Evolutionary conservation across 1,284 basidiomycete species (phyloP), one percentile per base, ranked within the genome.

Genomic region (Sanghuangporus sanghuang): DNA sequence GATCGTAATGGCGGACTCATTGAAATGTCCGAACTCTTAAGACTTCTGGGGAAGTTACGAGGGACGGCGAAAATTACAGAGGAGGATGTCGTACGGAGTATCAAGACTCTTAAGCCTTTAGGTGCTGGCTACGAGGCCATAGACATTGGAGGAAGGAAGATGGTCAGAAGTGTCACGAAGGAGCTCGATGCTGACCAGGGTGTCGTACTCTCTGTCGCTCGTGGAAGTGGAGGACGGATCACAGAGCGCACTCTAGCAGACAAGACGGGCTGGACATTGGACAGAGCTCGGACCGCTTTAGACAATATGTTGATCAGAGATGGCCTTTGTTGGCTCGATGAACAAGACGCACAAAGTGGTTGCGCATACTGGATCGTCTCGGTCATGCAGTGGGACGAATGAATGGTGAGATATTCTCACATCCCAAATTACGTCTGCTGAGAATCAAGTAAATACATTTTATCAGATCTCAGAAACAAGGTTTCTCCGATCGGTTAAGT

Each of bases 251-350:
- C 78, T 38, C 75, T 94, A 18, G 79, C 87, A 39, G 73, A 74
- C 35, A 73, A 78, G 53, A 84, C 84, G n/a, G 87, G 86, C 3
- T 98, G 96, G 96, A 84, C 84, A 0, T 73, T 80, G 44, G 89
- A 92, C 18, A 80, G 96, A 35, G 89, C 93, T 0, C 79, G 81
- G 44, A 83, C 86, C 4, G 94, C 90, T 1, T 74, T 99, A 69
- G 89, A 95, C 67, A 95, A 96, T 68, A 95, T 96, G 85, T 81
- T 95, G 12, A 80, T 95, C 69, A 80, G 90, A 39, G 95, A 98
- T 69, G 96, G 95, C 0, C 79, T 97, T 49, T 95, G 94, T 61
- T 99, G 96, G 96, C 73, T 98, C 39, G 96, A 99, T 72, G 88
- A 92, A 48, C 93, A 95, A 74, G 90, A 90, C 65, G 84, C 86